Evolutionary conservation across 2,329 filamentous ascomycete genomes (phyloP).

Genomic region (Microcyclosporella mali): DNA sequence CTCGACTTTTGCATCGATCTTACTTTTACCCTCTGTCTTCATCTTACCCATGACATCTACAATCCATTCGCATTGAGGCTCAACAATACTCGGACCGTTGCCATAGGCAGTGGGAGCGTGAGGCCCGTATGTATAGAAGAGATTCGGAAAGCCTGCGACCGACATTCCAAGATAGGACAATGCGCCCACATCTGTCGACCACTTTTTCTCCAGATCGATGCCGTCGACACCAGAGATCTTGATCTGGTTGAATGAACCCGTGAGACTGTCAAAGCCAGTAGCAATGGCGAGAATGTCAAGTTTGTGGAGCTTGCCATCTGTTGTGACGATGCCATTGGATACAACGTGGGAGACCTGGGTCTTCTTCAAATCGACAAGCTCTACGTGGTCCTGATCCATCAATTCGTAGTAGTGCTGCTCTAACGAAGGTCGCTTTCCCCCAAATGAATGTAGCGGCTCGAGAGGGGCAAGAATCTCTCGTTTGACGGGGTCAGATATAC

Average conservation of each 20-base stretch:
- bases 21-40: conserved; percentile 9
- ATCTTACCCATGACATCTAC: conserved; percentile 16
- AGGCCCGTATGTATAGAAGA: conserved; percentile 35
- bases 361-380: conserved; percentile 38
- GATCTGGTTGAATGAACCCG: conserved; percentile 30
- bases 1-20: conserved; percentile 24
- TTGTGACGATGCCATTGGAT: conserved; percentile 45
- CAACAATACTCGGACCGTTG: conserved; percentile 35
- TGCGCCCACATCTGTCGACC: conserved; percentile 37
- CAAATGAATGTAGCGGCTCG: conserved; percentile 27
- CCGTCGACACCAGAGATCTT: conserved; percentile 34
- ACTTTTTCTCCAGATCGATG: conserved; percentile 12
- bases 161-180: conserved; percentile 35
- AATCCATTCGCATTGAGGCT: conserved; percentile 33
- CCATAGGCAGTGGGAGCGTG: conserved; percentile 40
- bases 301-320: conserved; percentile 34
- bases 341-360: conserved; percentile 43
- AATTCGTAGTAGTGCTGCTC: conserved; percentile 43
- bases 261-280: conserved; percentile 37
- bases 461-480: conserved; percentile 53
- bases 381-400: conserved; percentile 37
- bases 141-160: conserved; percentile 10
- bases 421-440: conserved; percentile 39
- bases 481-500: conserved; percentile 48
- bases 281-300: conserved; percentile 38